Conservation (phyloP, 1,139 yeast genomes). For the Suzukiozyma palmioleophila region DNA sequence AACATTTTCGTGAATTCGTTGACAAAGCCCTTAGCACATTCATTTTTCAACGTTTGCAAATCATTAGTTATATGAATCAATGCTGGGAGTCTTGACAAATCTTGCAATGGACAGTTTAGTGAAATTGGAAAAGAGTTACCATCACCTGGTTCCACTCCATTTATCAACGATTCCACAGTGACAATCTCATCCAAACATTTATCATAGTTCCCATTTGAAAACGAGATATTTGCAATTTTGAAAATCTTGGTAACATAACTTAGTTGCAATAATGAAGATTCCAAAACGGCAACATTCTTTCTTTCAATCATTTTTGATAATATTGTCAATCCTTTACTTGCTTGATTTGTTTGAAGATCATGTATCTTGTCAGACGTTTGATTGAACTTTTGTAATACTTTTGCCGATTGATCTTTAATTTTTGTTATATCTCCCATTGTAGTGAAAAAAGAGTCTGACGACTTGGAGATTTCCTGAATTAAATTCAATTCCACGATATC, state of each 20-base stretch:
- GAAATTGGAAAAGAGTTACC: conserved; percentile 25
- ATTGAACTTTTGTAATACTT: conserved; percentile 47
- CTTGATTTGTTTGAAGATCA: conserved; percentile 44
- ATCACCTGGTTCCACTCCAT: conserved; percentile 38
- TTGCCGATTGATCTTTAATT: conserved; percentile 54
- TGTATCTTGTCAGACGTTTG: conserved; percentile 40
- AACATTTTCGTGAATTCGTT: conserved; percentile 52
- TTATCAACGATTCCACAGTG: conserved; percentile 51
- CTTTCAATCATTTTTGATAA: conserved; percentile 50
- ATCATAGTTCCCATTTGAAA: conserved; percentile 33
- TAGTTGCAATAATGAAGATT: conserved; percentile 63
- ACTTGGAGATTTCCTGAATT: conserved; percentile 76
- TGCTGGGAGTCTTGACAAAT: conserved; percentile 57
- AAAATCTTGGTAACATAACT: conserved; percentile 45
- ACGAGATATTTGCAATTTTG: conserved; percentile 50
- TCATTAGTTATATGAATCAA: conserved; percentile 50
- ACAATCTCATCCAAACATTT: conserved; percentile 51
- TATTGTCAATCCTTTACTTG: conserved; percentile 50
- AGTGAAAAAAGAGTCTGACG: conserved; percentile 79
- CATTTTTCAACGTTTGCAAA: conserved; percentile 44
- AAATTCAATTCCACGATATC: conserved; percentile 82
- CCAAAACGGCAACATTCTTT: conserved; percentile 58
- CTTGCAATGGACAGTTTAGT: conserved; percentile 49
- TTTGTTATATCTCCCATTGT: conserved; percentile 74
- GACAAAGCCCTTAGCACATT: conserved; percentile 68